Base-by-base conservation (phyloP, 208 protist genomes). In the Acanthamoeba divionensis region DNA sequence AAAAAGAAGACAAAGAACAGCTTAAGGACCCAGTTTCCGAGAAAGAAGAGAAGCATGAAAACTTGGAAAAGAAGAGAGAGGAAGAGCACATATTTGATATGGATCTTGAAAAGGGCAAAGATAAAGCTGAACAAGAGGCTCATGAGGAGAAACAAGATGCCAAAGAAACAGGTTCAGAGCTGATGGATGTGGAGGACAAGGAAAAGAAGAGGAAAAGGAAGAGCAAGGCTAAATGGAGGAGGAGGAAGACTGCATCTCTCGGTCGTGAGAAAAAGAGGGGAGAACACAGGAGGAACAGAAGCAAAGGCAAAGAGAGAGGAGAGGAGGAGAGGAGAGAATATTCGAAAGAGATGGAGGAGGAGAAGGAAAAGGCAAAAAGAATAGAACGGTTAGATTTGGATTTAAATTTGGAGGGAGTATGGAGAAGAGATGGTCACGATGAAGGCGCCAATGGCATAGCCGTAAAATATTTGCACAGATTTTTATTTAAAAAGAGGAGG, bases 371-470 rank as follows among this genome's bases (percentile, higher is more conserved):
- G 15, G 55, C 63, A 41, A 87, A 67, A 57, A 33, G 55, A 2
- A 67, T 69, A 10, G 79, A 57, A 26, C 48, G 55, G 0, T 38
- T 87, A 6, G 71, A 82, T 29, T 52, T 82, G 15, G 71, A 82
- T 82, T 52, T 82, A 29, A 82, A 82, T 33, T 52, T 82, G n/a
- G n/a, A n/a, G n/a, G n/a, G n/a, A n/a, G n/a, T n/a, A n/a, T 82
- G 38, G 71, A 24, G 71, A 21, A 75, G 52, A 36, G 15, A 33
- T 21, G 0, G 38, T 41, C 48, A 82, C 0, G 47, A 82, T 36
- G 48, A 13, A 29, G 71, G 6, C 8, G 45, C 15, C 26, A 31
- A 31, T 4, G 44, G 62, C 71, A 82, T 63, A 52, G 47, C 48
- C 71, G 71, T 82, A 45, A 82, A 82, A 21, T 82, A 82, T 52